Base-by-base conservation (phyloP, 345 rosid species). In the Durio zibethinus region DNA sequence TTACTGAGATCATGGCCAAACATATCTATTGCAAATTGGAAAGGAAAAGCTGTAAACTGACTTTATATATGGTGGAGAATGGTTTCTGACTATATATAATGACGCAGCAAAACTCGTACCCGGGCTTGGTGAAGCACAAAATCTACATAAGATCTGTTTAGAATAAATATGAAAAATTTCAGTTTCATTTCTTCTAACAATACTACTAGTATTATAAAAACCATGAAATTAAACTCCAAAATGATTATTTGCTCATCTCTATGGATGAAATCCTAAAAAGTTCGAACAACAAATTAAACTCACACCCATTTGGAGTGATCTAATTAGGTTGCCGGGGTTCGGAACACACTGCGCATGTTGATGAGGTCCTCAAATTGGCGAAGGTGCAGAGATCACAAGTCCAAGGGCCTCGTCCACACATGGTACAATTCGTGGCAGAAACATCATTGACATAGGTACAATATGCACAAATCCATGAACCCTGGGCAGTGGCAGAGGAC, bases 391-490 rank as follows among this genome's bases (percentile, higher is more conserved):
- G 15, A 10, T 29, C 74, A 29, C 74, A 70, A 29, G 42, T 31
- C 74, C 74, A 48, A 70, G 74, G 10, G 20, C 74, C 74, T 18
- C 74, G 74, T 16, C 27, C 16, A 48, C 74, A 70, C 38, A 70
- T 29, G 48, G 42, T 5, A 70, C 74, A 70, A 29, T 2, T 16
- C 4, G 59, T 16, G 21, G 42, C 21, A 70, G 59, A 48, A 10
- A 1, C 2, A n/a, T 16, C 1, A 18, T 70, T 70, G 1, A 3
- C 16, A 4, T 15, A 70, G 59, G 25, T 29, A 70, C 74, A 70
- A 48, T 70, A 70, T 8, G 25, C 15, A 29, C 74, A 70, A 27
- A 11, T 2, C 74, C 74, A 70, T 4, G 2, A 16, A n/a, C 35
- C 56, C 7, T 16, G 21, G 66, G 42, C 10, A 62, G 10, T 6